Evolutionary conservation across 352 stramenopile species (phyloP).

Genomic region (Globisporangium abappressorium): DNA sequence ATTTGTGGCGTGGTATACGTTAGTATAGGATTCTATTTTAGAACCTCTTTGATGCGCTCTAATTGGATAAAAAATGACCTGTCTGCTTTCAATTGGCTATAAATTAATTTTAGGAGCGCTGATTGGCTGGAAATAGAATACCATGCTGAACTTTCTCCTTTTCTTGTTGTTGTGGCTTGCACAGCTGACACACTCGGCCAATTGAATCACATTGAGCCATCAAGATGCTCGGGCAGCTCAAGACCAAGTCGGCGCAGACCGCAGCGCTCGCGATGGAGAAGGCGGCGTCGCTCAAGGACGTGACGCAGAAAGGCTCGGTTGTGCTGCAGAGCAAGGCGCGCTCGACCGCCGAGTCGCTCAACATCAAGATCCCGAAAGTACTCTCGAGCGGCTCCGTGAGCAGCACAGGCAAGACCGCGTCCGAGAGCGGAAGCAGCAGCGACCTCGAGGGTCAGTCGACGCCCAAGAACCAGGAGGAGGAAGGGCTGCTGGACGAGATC

Average conservation of each 20-base stretch:
- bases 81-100: no score
- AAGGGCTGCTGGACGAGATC: slow-evolving; percentile 70
- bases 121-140: no score
- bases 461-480: slow-evolving; percentile 60
- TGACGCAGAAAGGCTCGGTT: slow-evolving; percentile 49
- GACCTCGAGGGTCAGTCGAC: slow-evolving; percentile 20
- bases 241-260: slow-evolving; percentile 56
- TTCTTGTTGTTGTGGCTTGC: neutral
- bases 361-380: slow-evolving; percentile 42
- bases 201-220: slow-evolving; percentile 25
- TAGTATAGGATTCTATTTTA: neutral
- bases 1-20: no score
- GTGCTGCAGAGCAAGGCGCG: slow-evolving; percentile 52
- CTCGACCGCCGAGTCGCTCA: slow-evolving; percentile 44
- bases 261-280: slow-evolving; percentile 52
- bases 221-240: slow-evolving; percentile 60
- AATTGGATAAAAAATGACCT: no score
- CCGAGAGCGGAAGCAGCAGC: slow-evolving; percentile 38
- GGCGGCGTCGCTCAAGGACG: slow-evolving; percentile 48
- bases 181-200: neutral
- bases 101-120: no score
- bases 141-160: slow-evolving; percentile 1
- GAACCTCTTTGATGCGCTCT: neutral
- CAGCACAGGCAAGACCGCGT: slow-evolving; percentile 22
- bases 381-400: slow-evolving; percentile 25